A percentile compares a stretch with the other conserved stretches of the same genome.
Evolutionary conservation across 1,139 yeast genomes (phyloP).

Genomic region (Geotrichum macrosporum): DNA sequence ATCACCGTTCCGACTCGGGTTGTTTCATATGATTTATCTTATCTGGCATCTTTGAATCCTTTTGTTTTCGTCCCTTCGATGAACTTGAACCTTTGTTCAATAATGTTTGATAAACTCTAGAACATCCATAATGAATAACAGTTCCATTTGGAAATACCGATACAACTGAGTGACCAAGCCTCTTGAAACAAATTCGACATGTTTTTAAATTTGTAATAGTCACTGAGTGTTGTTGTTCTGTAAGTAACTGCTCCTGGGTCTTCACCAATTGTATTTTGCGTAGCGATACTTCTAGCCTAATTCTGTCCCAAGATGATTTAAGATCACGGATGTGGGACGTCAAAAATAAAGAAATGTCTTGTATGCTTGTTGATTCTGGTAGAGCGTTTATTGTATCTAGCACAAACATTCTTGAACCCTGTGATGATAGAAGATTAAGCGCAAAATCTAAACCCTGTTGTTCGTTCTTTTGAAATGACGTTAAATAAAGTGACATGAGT

Average conservation of each 20-base stretch:
- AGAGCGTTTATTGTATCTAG: slow-evolving; percentile 48
- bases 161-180: slow-evolving; percentile 60
- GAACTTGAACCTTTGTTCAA: slow-evolving; percentile 20
- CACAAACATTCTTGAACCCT: slow-evolving; percentile 55
- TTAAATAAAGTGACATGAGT: slow-evolving; percentile 38
- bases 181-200: slow-evolving; percentile 59
- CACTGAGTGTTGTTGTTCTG: slow-evolving; percentile 40
- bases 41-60: too few species aligned
- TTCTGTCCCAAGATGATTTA: slow-evolving; percentile 30
- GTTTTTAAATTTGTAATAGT: slow-evolving; percentile 42
- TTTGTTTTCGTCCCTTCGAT: neutral
- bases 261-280: slow-evolving; percentile 41
- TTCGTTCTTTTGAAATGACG: slow-evolving; percentile 29
- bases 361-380: slow-evolving; percentile 49
- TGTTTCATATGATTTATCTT: too few species aligned
- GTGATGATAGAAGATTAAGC: slow-evolving; percentile 44
- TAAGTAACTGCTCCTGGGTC: slow-evolving; percentile 40
- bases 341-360: slow-evolving; percentile 46
- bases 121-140: slow-evolving; percentile 70
- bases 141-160: slow-evolving; percentile 49
- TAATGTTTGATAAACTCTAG: slow-evolving; percentile 28
- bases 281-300: slow-evolving; percentile 35
- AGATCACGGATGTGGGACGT: slow-evolving; percentile 46
- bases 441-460: slow-evolving; percentile 40
- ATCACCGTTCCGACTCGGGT: too few species aligned